These are phyloP conservation scores for Pythium monospermum DNA, from an alignment of 352 stramenopile species.

Conservation along the genomic window DNA sequence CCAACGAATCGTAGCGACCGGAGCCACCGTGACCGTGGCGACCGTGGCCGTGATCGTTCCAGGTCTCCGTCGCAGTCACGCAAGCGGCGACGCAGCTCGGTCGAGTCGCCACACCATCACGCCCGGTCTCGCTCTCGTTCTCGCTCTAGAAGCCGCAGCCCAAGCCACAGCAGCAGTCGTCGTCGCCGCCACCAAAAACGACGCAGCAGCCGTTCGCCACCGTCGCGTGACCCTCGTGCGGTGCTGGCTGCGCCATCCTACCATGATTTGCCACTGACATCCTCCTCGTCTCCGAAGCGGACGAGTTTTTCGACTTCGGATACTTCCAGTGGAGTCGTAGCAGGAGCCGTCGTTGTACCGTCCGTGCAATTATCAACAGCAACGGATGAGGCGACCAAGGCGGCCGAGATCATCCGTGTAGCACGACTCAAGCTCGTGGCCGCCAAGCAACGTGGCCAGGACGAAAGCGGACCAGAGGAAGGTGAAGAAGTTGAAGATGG, in stretches of 20 bases:
- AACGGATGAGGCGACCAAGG: constrained; percentile 46
- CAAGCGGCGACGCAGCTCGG: constrained; percentile 30
- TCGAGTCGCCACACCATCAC: constrained; percentile 32
- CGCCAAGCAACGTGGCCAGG: constrained; percentile 19
- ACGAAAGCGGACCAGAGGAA: constrained; percentile 60
- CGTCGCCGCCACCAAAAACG: constrained; percentile 13
- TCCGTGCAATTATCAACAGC: too few relatives aligned
- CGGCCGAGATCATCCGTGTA: constrained; percentile 67
- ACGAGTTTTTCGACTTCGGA: not conserved
- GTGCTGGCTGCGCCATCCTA: constrained; percentile 8
- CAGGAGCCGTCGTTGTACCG: too few relatives aligned
- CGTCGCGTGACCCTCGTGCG: constrained; percentile 12
- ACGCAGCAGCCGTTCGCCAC: too few relatives aligned
- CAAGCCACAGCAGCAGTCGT: constrained; percentile 28
- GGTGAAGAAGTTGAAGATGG: constrained; percentile 35
- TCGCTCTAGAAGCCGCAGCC: constrained; percentile 25
- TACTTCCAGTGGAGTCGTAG: too few relatives aligned
- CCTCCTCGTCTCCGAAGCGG: not conserved
- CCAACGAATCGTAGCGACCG: too few relatives aligned
- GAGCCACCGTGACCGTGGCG: too few relatives aligned
- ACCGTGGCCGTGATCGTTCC: constrained; percentile 20
- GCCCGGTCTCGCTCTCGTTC: constrained; percentile 31
- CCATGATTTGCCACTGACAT: constrained; percentile 8
- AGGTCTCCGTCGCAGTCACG: constrained; percentile 29
- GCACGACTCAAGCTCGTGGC: constrained; percentile 51